phyloP scores from a whole-genome alignment of 1,284 basidiomycete species.

The Cerioporus squamosus region DNA sequence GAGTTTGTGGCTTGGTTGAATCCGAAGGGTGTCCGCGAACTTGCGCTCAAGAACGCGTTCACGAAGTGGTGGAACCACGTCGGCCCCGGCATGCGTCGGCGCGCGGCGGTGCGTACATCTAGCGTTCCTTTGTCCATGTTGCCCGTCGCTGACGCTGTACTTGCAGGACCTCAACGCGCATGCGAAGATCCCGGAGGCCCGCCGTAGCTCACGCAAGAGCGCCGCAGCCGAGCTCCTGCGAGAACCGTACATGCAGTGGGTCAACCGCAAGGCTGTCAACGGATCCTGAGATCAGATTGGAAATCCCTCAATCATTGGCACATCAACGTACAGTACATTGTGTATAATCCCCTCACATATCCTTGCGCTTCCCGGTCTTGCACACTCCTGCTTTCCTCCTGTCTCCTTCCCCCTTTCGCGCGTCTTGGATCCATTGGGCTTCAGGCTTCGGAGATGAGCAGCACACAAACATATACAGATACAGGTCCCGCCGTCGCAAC shows the following conservation, averaged over 20 bases:
- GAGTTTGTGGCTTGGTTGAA: constrained; percentile 90
- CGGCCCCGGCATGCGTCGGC: constrained; percentile 79
- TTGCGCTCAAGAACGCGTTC: constrained; percentile 79
- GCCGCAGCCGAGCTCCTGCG: constrained; percentile 64
- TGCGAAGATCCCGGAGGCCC: constrained; percentile 73
- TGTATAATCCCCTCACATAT: too few relatives aligned
- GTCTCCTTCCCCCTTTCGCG: too few relatives aligned
- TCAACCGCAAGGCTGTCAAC: constrained; percentile 69
- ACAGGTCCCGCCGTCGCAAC: too few relatives aligned
- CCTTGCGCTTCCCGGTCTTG: too few relatives aligned
- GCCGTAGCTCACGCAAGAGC: constrained; percentile 75
- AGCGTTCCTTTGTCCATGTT: background rate
- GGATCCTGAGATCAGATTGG: background rate
- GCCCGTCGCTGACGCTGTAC: background rate
- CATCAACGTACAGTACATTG: too few relatives aligned
- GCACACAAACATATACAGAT: too few relatives aligned
- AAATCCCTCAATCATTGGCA: too few relatives aligned
- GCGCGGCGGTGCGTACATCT: constrained; percentile 63
- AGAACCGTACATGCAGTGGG: constrained; percentile 85
- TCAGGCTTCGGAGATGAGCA: too few relatives aligned
- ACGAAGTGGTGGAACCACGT: constrained; percentile 89
- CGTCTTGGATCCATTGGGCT: too few relatives aligned
- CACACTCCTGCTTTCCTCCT: too few relatives aligned
- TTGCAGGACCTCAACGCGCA: constrained; percentile 68
- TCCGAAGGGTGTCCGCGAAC: constrained; percentile 87